Conservation (phyloP, 176 grass and related monocot species). For the Themeda triandra region DNA sequence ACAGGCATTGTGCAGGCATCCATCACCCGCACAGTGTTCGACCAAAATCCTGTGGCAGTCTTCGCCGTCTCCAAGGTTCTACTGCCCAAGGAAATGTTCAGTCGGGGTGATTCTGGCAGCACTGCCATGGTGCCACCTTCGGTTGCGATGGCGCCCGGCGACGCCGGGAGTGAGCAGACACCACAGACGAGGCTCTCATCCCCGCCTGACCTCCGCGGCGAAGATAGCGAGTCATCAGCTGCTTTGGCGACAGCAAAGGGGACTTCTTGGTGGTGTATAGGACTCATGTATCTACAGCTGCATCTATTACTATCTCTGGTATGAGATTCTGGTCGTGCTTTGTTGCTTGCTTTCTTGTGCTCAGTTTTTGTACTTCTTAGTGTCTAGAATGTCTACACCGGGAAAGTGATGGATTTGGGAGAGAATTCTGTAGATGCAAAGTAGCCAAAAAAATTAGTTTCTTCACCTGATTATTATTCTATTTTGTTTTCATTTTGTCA, state of each 20-base stretch:
- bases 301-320: slow-evolving; percentile 54
- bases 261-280: slow-evolving; percentile 47
- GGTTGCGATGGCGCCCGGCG: background rate
- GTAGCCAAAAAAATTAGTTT: slow-evolving; percentile 43
- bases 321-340: slow-evolving; percentile 56
- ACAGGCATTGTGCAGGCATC: slow-evolving; percentile 88
- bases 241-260: background rate
- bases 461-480: slow-evolving; percentile 26
- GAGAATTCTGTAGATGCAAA: slow-evolving; percentile 58
- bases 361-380: slow-evolving; percentile 40
- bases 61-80: slow-evolving; percentile 93
- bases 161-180: slow-evolving; percentile 4
- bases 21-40: slow-evolving; percentile 94
- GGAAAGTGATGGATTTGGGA: slow-evolving; percentile 29
- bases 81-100: slow-evolving; percentile 86
- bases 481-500: slow-evolving; percentile 17
- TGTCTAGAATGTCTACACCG: slow-evolving; percentile 40
- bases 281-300: slow-evolving; percentile 41
- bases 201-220: slow-evolving; percentile 35
- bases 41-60: slow-evolving; percentile 85
- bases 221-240: slow-evolving; percentile 30
- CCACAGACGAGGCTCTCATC: slow-evolving; percentile 61
- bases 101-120: background rate
- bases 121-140: background rate
- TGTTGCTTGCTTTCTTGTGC: slow-evolving; percentile 29